Evolutionary conservation across 176 grass and related monocot genomes (phyloP), one percentile per base, ranked within the genome.

Genomic region (Poa pratensis): DNA sequence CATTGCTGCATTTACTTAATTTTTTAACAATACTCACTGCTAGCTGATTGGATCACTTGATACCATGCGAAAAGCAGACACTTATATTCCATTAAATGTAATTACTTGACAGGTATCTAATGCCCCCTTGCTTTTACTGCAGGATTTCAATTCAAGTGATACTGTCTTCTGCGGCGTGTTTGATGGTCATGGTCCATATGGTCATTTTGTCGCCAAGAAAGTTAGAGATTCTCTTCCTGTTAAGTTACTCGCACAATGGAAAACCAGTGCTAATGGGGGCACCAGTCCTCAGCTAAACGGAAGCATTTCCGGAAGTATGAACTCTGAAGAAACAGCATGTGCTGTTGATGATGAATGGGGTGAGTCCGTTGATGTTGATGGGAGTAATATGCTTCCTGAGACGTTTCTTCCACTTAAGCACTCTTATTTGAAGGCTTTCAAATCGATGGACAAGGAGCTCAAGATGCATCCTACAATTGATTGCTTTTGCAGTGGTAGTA

Each of bases 401-500:
- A 89, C 83, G 52, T 99, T 95, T 78, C 67, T 94, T 81, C 94
- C 96, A 64, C 89, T 99, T 58, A 99, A 99, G 80, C 69, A 94
- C 37, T 99, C 96, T 55, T 96, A 92, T 87, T 83, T 92, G 3
- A 96, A 96, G 85, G 92, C 96, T 86, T 99, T 96, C 87, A 96
- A 92, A 78, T 88, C 78, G 50, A 99, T 99, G 96, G 96, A 99
- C 78, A 93, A 92, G 89, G 96, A 99, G 60, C 86, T 99, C 73
- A 99, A 92, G 86, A 46, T 94, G 65, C 91, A 99, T 63, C 81
- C 90, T 61, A 91, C 82, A 51, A 92, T 99, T 46, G 96, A 99
- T 89, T 99, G 96, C 80, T 99, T 99, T 84, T 99, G 96, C 78
- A 99, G 96, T 81, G 96, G 96, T 76, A 88, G 88, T 54, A 99